Base-by-base conservation (phyloP, 768 basidiomycete genomes). In the Baorangia bicolor region DNA sequence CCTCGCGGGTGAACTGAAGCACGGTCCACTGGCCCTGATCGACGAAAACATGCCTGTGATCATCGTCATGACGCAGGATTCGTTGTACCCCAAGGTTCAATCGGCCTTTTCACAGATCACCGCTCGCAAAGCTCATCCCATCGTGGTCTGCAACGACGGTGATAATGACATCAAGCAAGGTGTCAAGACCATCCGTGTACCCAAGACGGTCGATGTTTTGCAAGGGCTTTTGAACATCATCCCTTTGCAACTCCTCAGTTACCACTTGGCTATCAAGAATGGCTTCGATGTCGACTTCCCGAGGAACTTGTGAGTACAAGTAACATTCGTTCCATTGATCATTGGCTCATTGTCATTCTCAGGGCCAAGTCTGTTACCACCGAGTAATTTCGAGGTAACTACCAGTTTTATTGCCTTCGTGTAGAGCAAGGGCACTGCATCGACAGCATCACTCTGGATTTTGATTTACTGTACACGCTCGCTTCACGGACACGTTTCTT, bases 1-100 rank as follows among this genome's bases (percentile, higher is more conserved):
- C 71, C 86, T 99, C 53, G 97, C 97, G 23, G 97, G 97, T 63
- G 97, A 99, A 78, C 80, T 99, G 61, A 99, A 99, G 79, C 97
- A 99, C 70, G 97, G 97, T 42, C 97, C 97, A 52, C 86, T 99
- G 53, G 97, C 97, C 51, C 77, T 99, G 63, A 90, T 99, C 66
- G 97, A 99, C 69, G 97, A 98, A 77, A 94, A 96, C 77, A 93
- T 97, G 90, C 85, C 94, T 39, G 93, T 98, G 64, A 98, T 98
- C 78, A 93, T 99, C 75, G 86, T 99, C 77, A 99, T 99, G 97
- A 99, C 97, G 28, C 89, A 92, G 62, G 97, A 99, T 75, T 97
- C 94, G 41, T 78, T 98, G 25, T 98, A 98, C 76, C 94, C 95
- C 68, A 98, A 99, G 80, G 95, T 98, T 42, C 94, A 98, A 68